These are phyloP conservation scores for Pyrenochaeta sp. DNA, from an alignment of 2,329 filamentous ascomycete genomes.

Conservation along the genomic window DNA sequence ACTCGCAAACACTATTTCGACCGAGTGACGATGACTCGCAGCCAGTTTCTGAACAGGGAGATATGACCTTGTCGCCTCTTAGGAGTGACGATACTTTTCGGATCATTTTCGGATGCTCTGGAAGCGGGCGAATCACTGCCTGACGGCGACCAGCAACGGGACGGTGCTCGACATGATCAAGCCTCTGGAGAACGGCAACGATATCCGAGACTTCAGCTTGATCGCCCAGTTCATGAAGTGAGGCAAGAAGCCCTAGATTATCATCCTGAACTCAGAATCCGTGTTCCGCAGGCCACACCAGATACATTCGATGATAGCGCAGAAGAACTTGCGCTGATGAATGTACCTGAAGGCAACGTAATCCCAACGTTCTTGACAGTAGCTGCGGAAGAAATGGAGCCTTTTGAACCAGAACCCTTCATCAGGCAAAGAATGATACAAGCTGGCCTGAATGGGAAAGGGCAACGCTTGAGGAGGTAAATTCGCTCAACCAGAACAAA, in stretches of 20 bases:
- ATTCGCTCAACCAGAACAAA: slow-evolving; percentile 19
- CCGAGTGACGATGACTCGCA: slow-evolving; percentile 14
- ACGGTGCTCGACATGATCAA: slow-evolving; percentile 7
- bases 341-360: slow-evolving; percentile 10
- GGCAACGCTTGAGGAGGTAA: slow-evolving; percentile 16
- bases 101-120: slow-evolving; percentile 1
- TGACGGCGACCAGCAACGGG: slow-evolving; percentile 11
- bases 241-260: slow-evolving; percentile 10
- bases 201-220: slow-evolving; percentile 11
- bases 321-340: slow-evolving; percentile 13
- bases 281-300: slow-evolving; percentile 1
- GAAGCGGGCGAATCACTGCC: slow-evolving; percentile 2
- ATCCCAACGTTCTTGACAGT: slow-evolving; percentile 14
- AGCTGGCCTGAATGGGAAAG: slow-evolving; percentile 18
- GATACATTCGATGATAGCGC: slow-evolving; percentile 4
- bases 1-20: slow-evolving; percentile 1
- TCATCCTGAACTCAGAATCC: slow-evolving; percentile 7
- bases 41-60: slow-evolving; percentile 12
- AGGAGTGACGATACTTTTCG: slow-evolving; percentile 11
- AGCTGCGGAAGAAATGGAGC: slow-evolving; percentile 11
- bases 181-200: slow-evolving; percentile 7
- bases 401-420: slow-evolving; percentile 16
- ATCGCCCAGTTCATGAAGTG: slow-evolving; percentile 4
- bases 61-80: slow-evolving; percentile 9
- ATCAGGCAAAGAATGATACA: slow-evolving; percentile 10